phyloP scores from a whole-genome alignment of 2,329 filamentous ascomycete species.

The Arthrobotrys pseudoclavata region DNA sequence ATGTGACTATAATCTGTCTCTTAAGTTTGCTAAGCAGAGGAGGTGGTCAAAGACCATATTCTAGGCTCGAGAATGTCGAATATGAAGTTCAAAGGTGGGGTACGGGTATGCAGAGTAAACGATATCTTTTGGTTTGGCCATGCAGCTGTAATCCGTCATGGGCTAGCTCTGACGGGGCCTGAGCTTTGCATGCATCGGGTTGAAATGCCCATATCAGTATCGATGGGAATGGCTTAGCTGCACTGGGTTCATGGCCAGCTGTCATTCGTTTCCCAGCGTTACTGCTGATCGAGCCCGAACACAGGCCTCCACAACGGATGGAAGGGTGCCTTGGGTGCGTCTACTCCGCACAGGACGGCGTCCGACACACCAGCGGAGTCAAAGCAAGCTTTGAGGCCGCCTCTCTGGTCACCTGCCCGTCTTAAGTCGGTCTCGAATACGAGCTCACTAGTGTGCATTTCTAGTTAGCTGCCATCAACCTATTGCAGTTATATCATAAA shows the following conservation, averaged over 20 bases:
- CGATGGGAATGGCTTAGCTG: slow-evolving; percentile 19
- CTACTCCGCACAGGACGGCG: background rate
- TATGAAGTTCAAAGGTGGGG: slow-evolving; percentile 27
- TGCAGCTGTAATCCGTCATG: slow-evolving; percentile 40
- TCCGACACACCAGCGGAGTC: slow-evolving; percentile 27
- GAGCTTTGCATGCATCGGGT: slow-evolving; percentile 45
- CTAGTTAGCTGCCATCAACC: slow-evolving; percentile 31
- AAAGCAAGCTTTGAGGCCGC: slow-evolving; percentile 31
- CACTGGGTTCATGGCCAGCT: slow-evolving; percentile 4
- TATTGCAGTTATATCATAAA: slow-evolving; percentile 51
- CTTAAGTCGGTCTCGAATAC: slow-evolving; percentile 52
- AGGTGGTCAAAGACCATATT: background rate
- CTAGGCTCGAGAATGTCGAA: background rate
- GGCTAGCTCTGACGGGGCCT: slow-evolving; percentile 23
- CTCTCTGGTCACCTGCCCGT: slow-evolving; percentile 40
- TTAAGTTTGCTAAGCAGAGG: slow-evolving; percentile 15
- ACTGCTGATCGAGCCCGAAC: slow-evolving; percentile 36
- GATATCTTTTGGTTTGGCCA: slow-evolving; percentile 34
- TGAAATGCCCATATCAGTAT: slow-evolving; percentile 25
- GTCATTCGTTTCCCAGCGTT: slow-evolving; percentile 22
- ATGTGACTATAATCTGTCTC: slow-evolving; percentile 14
- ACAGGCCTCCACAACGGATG: slow-evolving; percentile 2
- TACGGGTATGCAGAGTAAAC: slow-evolving; percentile 35
- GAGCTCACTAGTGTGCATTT: slow-evolving; percentile 34
- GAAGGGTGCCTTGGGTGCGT: slow-evolving; percentile 20